Conservation (phyloP, 352 stramenopile species). For the Halophytophthora polymorphica region DNA sequence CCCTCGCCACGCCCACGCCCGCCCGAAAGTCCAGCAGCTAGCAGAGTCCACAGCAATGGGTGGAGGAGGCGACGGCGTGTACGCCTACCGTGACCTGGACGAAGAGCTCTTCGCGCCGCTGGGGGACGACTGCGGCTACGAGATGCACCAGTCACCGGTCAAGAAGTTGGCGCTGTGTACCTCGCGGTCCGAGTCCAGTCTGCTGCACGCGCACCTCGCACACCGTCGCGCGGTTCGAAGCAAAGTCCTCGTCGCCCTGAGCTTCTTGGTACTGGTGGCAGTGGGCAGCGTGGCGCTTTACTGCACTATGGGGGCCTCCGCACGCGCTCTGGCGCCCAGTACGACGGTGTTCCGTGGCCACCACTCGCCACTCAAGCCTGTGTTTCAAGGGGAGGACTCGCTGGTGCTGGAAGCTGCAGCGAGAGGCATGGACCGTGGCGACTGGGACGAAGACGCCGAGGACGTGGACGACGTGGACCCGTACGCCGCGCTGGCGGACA, state of each 20-base stretch:
- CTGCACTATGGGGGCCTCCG: constrained; percentile 8
- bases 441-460: too few species aligned
- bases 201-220: constrained; percentile 19
- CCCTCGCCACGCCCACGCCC: too few species aligned
- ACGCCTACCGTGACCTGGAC: constrained; percentile 29
- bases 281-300: constrained; percentile 13
- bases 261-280: constrained; percentile 12
- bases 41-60: constrained; percentile 12
- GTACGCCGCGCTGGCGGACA: too few species aligned
- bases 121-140: constrained; percentile 20
- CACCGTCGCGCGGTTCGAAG: constrained; percentile 13
- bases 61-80: constrained; percentile 6
- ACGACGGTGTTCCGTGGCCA: constrained; percentile 6
- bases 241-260: constrained; percentile 19
- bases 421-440: too few species aligned
- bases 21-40: too few species aligned
- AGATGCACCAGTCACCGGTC: constrained; percentile 22
- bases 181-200: constrained; percentile 20
- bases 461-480: too few species aligned
- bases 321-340: constrained; percentile 2
- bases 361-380: too few species aligned
- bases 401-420: too few species aligned
- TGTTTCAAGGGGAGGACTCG: too few species aligned
- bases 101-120: constrained; percentile 27
- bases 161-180: constrained; percentile 7